Conservation (phyloP, 345 rosid species). For the Citrus unshiu region DNA sequence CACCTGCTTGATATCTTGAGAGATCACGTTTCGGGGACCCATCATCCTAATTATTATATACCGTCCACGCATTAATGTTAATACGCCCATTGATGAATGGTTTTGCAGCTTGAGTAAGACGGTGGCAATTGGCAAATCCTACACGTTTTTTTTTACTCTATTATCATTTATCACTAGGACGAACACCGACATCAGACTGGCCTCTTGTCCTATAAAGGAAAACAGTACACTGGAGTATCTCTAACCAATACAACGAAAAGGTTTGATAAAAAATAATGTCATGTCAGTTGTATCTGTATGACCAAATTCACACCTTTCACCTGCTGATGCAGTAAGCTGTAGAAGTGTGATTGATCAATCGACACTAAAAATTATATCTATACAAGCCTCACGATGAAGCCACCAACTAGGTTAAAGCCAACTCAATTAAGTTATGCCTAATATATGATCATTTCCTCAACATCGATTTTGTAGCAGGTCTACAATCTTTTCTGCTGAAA, state of each 20-base stretch:
- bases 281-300: too few relatives aligned
- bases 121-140: too few relatives aligned
- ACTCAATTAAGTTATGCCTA: slow-evolving; percentile 1
- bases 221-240: too few relatives aligned
- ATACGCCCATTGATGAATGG: too few relatives aligned
- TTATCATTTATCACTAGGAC: too few relatives aligned
- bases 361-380: slow-evolving; percentile 1
- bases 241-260: too few relatives aligned
- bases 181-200: too few relatives aligned
- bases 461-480: not conserved
- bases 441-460: not conserved
- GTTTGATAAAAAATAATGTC: too few relatives aligned
- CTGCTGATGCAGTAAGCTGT: not conserved
- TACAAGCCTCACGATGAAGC: slow-evolving; percentile 25
- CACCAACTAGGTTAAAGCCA: slow-evolving; percentile 17
- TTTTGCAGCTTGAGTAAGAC: too few relatives aligned
- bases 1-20: too few relatives aligned
- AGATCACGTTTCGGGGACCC: not conserved
- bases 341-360: not conserved
- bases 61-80: not conserved
- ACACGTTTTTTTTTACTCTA: too few relatives aligned
- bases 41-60: not conserved
- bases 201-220: too few relatives aligned
- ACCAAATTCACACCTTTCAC: not conserved
- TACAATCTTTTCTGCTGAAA: slow-evolving; percentile 6